These are phyloP conservation scores for Neopestalotiopsis clavispora DNA, from an alignment of 2,329 filamentous ascomycete species.

Conservation along the genomic window DNA sequence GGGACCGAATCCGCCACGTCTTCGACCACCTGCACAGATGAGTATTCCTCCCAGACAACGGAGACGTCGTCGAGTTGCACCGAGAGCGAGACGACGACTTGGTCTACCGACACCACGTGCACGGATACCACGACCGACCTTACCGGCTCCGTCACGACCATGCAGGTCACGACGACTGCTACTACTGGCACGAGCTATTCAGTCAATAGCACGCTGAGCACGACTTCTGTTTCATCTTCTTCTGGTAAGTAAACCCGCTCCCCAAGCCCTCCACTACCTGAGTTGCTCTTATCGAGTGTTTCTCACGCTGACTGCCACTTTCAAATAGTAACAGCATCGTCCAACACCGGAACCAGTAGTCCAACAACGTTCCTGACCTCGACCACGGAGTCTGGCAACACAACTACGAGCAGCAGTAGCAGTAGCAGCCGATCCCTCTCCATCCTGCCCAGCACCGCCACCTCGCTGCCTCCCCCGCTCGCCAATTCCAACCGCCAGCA, in stretches of 20 bases:
- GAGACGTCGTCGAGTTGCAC: slow-evolving; percentile 24
- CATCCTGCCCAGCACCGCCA: neutral
- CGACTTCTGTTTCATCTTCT: neutral
- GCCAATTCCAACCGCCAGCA: slow-evolving; percentile 1
- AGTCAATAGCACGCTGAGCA: neutral
- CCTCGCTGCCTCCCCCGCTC: neutral
- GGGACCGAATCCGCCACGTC: slow-evolving; percentile 15
- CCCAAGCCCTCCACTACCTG: neutral
- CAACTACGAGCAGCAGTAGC: too few species aligned
- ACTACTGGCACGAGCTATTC: slow-evolving; percentile 17
- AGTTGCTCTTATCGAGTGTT: neutral
- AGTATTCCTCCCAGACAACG: slow-evolving; percentile 18
- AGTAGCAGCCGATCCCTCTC: neutral
- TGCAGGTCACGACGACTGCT: slow-evolving; percentile 16
- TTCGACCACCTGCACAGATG: slow-evolving; percentile 25
- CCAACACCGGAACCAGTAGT: slow-evolving; percentile 18
- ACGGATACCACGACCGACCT: slow-evolving; percentile 21
- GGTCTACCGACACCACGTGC: slow-evolving; percentile 21
- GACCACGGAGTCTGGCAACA: slow-evolving; percentile 17
- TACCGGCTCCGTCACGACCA: slow-evolving; percentile 16
- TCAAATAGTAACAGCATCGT: neutral
- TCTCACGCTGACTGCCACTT: neutral
- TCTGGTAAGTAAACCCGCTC: neutral
- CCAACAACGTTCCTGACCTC: slow-evolving; percentile 34
- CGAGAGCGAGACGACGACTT: slow-evolving; percentile 22